These are phyloP conservation scores for Vaccinium myrtillus DNA, from an alignment of 148 eudicot genomes.

Conservation along the genomic window DNA sequence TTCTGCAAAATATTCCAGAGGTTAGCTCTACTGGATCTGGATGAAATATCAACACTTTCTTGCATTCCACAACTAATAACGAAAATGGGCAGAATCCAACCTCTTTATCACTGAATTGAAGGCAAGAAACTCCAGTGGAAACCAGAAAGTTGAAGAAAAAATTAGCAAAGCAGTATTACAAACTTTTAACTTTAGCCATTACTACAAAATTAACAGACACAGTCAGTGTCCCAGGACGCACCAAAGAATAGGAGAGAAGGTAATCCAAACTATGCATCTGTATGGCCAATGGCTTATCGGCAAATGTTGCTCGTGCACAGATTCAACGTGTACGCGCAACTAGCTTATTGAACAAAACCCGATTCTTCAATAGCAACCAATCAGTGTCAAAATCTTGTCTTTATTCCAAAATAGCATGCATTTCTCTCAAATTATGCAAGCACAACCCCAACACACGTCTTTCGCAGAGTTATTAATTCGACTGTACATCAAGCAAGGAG, in stretches of 20 bases:
- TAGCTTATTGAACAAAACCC: too few relatives aligned
- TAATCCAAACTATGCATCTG: background rate
- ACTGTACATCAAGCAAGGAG: background rate
- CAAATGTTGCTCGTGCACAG: background rate
- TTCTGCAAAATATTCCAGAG: slow-evolving; percentile 42
- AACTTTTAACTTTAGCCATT: too few relatives aligned
- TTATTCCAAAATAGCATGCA: background rate
- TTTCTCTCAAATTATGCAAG: background rate
- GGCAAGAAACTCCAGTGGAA: background rate
- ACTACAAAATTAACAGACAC: too few relatives aligned
- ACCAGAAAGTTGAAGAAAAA: background rate
- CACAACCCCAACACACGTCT: background rate
- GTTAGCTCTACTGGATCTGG: slow-evolving; percentile 20
- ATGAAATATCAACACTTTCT: background rate
- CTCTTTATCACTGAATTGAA: background rate
- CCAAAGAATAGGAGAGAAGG: background rate
- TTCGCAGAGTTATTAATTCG: background rate
- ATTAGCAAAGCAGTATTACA: background rate
- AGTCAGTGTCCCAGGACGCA: background rate
- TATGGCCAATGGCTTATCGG: background rate
- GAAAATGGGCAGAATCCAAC: background rate
- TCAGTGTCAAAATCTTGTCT: background rate
- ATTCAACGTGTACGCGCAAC: too few relatives aligned
- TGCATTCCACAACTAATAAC: too few relatives aligned
- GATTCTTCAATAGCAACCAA: background rate